Evolutionary conservation across 148 eudicot species (phyloP), one percentile per base, ranked within the genome.

Genomic region (Spergularia marina): DNA sequence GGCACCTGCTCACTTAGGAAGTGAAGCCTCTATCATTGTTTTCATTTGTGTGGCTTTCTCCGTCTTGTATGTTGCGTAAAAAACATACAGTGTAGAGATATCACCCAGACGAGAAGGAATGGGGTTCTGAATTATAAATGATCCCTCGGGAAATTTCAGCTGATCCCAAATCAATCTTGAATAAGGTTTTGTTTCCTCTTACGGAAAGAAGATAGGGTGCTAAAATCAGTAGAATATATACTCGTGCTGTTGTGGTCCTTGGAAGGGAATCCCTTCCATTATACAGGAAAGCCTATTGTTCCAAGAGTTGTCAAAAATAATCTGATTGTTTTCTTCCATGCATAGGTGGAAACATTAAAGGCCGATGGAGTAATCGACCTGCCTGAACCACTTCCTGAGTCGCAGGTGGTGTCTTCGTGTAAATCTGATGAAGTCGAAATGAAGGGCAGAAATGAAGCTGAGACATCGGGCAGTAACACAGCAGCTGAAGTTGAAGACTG

Each of bases 261-360:
- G 17, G 15, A 14, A 17, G 7, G 12, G 56, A 53, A 53, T 12
- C 15, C 56, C 16, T 4, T 53, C 0, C 16, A 12, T 14, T 12
- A 0, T 16, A 53, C 11, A 53, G 12, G 15, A 10, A 53, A 53
- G 11, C 56, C 5, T 23, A 12, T 62, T 40, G 16, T 15, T 40
- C 17, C 34, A 12, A 62, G 13, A 34, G 34, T 39, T 13, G 30
- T 25, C 12, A 17, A 17, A 18, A 7, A 53, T 12, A 25, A 25
- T 25, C 13, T 70, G 20, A 25, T 30, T 10, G 20, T 15, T 34
- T 4, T 51, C 23, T 23, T 34, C 17, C 9, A 36, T 49, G 39
- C 55, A 53, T 81, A 87, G 92, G 57, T 84, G 81, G 89, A 89
- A 53, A 71, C 85, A 25, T 14, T 78, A 65, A 66, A 74, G 74